Conservation (phyloP, 1,139 yeast species). For the Keqinozyma sinolaborantium region DNA sequence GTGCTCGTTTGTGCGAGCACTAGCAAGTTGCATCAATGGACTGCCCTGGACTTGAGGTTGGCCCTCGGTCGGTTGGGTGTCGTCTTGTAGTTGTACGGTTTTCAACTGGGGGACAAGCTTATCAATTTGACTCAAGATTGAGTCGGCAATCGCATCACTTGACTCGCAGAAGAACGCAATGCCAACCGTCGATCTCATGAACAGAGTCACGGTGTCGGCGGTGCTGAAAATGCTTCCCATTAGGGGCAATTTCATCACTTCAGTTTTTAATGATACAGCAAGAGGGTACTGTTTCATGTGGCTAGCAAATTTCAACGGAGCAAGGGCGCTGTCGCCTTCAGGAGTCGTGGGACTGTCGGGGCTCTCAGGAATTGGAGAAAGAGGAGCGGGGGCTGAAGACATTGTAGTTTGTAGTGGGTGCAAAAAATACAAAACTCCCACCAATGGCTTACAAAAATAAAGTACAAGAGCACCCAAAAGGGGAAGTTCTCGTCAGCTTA, state of each 20-base stretch:
- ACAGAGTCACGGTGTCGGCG: constrained; percentile 4
- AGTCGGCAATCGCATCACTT: constrained; percentile 29
- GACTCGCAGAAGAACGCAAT: constrained; percentile 15
- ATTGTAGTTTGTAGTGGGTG: constrained; percentile 4
- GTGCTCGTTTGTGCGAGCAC: constrained; percentile 17
- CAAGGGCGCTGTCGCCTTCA: too few species aligned
- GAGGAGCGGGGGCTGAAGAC: background rate
- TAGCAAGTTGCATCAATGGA: constrained; percentile 22
- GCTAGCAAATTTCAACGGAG: constrained; percentile 6
- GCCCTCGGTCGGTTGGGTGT: constrained; percentile 28
- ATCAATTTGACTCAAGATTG: constrained; percentile 34
- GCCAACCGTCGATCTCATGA: constrained; percentile 4
- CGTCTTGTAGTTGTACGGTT: constrained; percentile 33
- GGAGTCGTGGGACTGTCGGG: constrained; percentile 1
- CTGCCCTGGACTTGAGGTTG: constrained; percentile 12
- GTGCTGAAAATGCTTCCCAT: constrained; percentile 4
- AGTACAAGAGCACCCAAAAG: too few species aligned
- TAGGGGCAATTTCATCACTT: constrained; percentile 8
- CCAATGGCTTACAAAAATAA: too few species aligned
- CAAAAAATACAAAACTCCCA: too few species aligned
- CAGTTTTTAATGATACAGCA: constrained; percentile 7
- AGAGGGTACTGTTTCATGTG: constrained; percentile 14
- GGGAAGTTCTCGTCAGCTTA: too few species aligned
- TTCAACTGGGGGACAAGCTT: constrained; percentile 29
- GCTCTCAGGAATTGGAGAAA: background rate